Evolutionary conservation across 169 alveolate genomes (phyloP).

Genomic region (Plasmodium knowlesi): DNA sequence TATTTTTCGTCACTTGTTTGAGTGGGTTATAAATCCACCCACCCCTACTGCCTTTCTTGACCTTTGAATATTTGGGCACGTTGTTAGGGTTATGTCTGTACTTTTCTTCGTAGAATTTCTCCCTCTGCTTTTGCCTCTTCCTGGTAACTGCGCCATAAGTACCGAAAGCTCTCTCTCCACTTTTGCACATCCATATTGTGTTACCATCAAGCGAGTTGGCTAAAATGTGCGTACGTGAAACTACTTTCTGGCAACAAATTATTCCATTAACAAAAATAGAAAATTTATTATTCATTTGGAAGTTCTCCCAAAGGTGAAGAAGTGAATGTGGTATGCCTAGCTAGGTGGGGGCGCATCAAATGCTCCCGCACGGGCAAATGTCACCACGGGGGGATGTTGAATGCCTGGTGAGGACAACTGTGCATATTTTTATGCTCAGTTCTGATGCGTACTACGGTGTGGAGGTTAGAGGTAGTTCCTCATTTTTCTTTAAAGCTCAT

Average conservation of each 20-base stretch:
- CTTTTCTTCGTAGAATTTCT: slow-evolving; percentile 65
- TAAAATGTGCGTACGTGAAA: not conserved
- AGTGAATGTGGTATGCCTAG: not conserved
- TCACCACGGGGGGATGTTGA: not conserved
- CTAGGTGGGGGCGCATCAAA: not conserved
- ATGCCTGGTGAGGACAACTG: not conserved
- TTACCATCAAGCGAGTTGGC: not conserved
- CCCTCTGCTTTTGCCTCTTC: slow-evolving; percentile 53
- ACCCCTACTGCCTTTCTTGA: slow-evolving; percentile 69
- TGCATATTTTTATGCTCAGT: not conserved
- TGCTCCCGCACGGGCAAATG: not conserved
- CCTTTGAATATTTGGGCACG: slow-evolving; percentile 60
- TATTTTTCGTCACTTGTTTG: slow-evolving; percentile 65
- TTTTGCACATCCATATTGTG: not conserved
- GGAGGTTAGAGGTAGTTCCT: not conserved
- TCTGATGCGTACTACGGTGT: not conserved
- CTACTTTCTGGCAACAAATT: not conserved
- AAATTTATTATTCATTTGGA: not conserved
- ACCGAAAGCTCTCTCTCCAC: slow-evolving; percentile 22
- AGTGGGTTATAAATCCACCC: slow-evolving; percentile 73
- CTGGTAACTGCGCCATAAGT: slow-evolving; percentile 75
- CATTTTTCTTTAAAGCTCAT: not conserved
- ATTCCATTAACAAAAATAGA: not conserved
- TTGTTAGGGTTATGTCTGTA: slow-evolving; percentile 63
- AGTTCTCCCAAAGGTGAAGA: not conserved